Evolutionary conservation across 139 green algal genomes (phyloP).

Genomic region (Chlamydomonas eustigma): DNA sequence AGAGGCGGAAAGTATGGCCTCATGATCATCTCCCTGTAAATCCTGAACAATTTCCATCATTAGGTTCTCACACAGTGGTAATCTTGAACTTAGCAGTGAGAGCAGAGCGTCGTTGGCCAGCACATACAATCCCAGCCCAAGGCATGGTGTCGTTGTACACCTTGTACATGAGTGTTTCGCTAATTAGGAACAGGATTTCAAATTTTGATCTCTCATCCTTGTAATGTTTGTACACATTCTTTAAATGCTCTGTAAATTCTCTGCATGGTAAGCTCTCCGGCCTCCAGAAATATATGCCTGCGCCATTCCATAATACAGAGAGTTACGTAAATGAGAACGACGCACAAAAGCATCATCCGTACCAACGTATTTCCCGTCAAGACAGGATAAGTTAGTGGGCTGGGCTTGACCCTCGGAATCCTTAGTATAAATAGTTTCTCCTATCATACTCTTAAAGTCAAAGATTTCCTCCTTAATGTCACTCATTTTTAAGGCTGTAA

Average conservation of each 20-base stretch:
- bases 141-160: not conserved
- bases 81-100: not conserved
- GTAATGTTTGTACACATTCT: not conserved
- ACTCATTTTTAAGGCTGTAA: no score
- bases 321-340: no score
- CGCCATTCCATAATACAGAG: no score
- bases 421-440: not conserved
- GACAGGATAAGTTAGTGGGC: not conserved
- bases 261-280: not conserved
- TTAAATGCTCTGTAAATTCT: not conserved
- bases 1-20: no score
- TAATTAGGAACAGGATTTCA: not conserved
- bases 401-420: not conserved
- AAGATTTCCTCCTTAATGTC: not conserved
- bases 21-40: no score
- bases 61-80: not conserved
- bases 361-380: conserved; percentile 42
- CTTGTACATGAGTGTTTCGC: not conserved
- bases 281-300: not conserved
- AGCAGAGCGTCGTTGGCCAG: not conserved
- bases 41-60: no score
- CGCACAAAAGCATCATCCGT: no score
- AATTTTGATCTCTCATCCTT: not conserved
- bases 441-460: not conserved
- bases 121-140: not conserved